These are phyloP conservation scores for Malassezia slooffiae DNA, from an alignment of 1,284 basidiomycete genomes.

Conservation along the genomic window DNA sequence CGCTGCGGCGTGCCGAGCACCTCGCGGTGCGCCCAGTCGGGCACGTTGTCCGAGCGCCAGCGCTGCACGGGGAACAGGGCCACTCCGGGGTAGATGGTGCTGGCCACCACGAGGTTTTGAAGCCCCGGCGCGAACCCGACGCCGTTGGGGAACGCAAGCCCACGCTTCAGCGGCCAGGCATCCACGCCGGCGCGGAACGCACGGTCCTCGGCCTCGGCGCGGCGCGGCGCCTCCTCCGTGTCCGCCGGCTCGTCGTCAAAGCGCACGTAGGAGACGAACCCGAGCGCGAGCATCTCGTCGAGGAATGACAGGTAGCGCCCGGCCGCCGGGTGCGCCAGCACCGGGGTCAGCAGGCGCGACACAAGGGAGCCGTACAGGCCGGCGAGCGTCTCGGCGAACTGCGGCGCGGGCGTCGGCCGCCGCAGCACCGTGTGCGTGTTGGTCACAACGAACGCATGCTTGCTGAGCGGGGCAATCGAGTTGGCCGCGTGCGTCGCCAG, in stretches of 20 bases:
- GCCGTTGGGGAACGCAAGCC: slow-evolving; percentile 11
- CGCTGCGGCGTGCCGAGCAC: not conserved
- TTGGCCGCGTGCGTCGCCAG: slow-evolving; percentile 50
- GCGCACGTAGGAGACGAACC: slow-evolving; percentile 7
- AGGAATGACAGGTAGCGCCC: not conserved
- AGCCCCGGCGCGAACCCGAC: slow-evolving; percentile 1
- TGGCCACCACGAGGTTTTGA: slow-evolving; percentile 3
- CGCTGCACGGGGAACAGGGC: slow-evolving; percentile 7
- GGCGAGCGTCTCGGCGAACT: slow-evolving; percentile 1
- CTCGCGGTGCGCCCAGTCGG: not conserved
- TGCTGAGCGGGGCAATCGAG: slow-evolving; percentile 55
- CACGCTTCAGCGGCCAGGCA: not conserved
- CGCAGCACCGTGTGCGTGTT: slow-evolving; percentile 61
- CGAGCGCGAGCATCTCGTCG: slow-evolving; percentile 4
- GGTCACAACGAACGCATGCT: slow-evolving; percentile 57
- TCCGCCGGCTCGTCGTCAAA: slow-evolving; percentile 3
- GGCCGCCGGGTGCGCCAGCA: too few species aligned
- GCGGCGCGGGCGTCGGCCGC: slow-evolving; percentile 37
- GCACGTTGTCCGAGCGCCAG: not conserved
- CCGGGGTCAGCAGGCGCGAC: not conserved
- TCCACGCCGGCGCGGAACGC: not conserved
- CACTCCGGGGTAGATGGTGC: slow-evolving; percentile 1
- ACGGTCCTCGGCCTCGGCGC: not conserved
- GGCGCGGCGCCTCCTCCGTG: not conserved
- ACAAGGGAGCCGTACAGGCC: not conserved